phyloP scores from a whole-genome alignment of 1,139 yeast species.

The Blastobotrys elegans region DNA sequence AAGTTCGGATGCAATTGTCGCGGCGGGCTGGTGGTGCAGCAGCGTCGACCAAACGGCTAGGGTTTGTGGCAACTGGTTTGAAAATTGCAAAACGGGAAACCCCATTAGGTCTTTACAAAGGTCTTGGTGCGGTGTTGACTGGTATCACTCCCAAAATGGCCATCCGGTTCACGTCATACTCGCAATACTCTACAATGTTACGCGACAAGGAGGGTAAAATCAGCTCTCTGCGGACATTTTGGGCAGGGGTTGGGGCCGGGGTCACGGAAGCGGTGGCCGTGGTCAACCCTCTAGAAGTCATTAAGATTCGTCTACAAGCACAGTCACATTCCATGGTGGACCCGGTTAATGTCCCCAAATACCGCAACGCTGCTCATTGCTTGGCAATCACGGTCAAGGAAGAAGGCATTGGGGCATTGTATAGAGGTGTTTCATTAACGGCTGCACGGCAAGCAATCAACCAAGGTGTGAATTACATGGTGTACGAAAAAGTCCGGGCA shows the following conservation, averaged over 20 bases:
- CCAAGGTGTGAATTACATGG: constrained; percentile 98
- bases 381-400: constrained; percentile 77
- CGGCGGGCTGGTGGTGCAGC: constrained; percentile 22
- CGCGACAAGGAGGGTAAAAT: constrained; percentile 59
- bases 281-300: constrained; percentile 96
- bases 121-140: constrained; percentile 93
- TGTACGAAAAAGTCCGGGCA: constrained; percentile 80
- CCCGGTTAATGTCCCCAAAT: constrained; percentile 74
- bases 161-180: constrained; percentile 90
- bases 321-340: constrained; percentile 88
- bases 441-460: constrained; percentile 98
- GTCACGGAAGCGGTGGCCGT: constrained; percentile 91
- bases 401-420: constrained; percentile 84
- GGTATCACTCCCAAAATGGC: constrained; percentile 99
- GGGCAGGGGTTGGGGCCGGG: constrained; percentile 98
- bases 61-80: constrained; percentile 77
- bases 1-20: constrained; percentile 93
- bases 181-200: constrained; percentile 71
- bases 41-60: constrained; percentile 53
- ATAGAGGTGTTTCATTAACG: constrained; percentile 92
- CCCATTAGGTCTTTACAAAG: constrained; percentile 83
- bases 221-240: constrained; percentile 60
- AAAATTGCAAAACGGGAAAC: constrained; percentile 77
- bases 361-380: constrained; percentile 91
- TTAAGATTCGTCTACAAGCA: constrained; percentile 92